Evolutionary conservation across 257 asterid species (phyloP), one percentile per base, ranked within the genome.

Genomic region (Mentha longifolia): DNA sequence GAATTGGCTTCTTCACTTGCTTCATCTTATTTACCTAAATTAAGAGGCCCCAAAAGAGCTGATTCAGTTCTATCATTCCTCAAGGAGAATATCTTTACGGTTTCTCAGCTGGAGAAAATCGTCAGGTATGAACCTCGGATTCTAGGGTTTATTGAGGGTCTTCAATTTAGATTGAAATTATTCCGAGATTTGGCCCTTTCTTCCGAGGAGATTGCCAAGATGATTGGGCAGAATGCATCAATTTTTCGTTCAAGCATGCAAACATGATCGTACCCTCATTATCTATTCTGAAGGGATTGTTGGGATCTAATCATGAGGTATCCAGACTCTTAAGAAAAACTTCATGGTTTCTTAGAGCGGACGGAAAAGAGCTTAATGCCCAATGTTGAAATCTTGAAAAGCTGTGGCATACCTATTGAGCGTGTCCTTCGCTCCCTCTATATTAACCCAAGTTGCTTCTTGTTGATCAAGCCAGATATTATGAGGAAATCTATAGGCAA

Each of bases 171-270:
- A 76, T 50, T 83, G 28, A 69, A 72, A 68, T 41, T 62, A 69
- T 81, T 83, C n/a, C 81, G 74, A 14, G 84, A 86, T 7, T 68
- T 79, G 19, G 87, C 85, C 14, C 54, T 83, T 73, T 67, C 84
- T 12, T 2, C 59, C 7, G 0, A 39, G 5, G 84, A 78, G 7
- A 71, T 65, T 54, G 80, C 73, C 42, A 46, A 59, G 12, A 69
- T 85, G 30, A 31, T 85, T 16, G 20, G 19, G 79, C 4, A 45
- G 7, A 63, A 73, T 42, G 9, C 15, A 3, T 1, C 15, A 13
- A 54, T 54, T 54, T 20, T 54, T 8, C 19, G 14, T 3, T 46
- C 2, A 1, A 46, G 52, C 14, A 4, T 43, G 49, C 4, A 16
- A 46, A 46, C 8, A 5, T 1, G 17, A 46, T 46, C 1, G 15